phyloP scores from a whole-genome alignment of 768 basidiomycete genomes.

The Podaxis pistillaris region DNA sequence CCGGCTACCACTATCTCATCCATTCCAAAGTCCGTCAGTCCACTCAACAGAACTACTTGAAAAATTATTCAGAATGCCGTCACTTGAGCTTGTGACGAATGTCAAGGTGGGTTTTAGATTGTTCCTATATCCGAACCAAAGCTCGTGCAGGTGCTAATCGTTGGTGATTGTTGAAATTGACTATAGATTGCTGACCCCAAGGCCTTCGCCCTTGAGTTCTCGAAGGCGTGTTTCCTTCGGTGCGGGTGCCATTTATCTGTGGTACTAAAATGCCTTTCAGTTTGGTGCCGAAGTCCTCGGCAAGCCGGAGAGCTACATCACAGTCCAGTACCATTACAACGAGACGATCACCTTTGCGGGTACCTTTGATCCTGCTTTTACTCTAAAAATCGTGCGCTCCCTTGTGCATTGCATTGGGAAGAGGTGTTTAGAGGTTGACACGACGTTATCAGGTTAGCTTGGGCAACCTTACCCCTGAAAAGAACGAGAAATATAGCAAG shows the following conservation, averaged over 20 bases:
- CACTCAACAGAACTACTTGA: not conserved
- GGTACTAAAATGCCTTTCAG: constrained; percentile 27
- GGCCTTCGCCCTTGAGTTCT: constrained; percentile 50
- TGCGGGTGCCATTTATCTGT: not conserved
- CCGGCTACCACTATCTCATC: not conserved
- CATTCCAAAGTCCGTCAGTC: not conserved
- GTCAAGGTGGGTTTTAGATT: constrained; percentile 31
- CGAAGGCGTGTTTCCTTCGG: constrained; percentile 39
- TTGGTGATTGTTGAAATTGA: not conserved
- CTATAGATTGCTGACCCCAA: constrained; percentile 36
- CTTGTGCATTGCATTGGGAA: not conserved
- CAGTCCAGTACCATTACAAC: constrained; percentile 54
- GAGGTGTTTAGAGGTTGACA: not conserved
- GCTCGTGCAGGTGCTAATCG: not conserved
- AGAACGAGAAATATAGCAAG: constrained; percentile 54
- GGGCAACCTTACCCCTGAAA: constrained; percentile 47
- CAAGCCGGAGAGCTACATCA: constrained; percentile 56
- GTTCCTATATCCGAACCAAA: not conserved
- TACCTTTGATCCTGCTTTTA: constrained; percentile 64
- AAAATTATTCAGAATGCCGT: constrained; percentile 32
- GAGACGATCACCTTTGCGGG: constrained; percentile 61
- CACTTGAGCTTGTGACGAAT: constrained; percentile 42
- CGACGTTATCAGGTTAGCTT: constrained; percentile 45
- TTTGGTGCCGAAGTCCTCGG: constrained; percentile 48
- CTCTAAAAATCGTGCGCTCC: constrained; percentile 52